Evolutionary conservation across 495 filamentous ascomycete species (phyloP).

Genomic region (Penicillium simplicissimum): DNA sequence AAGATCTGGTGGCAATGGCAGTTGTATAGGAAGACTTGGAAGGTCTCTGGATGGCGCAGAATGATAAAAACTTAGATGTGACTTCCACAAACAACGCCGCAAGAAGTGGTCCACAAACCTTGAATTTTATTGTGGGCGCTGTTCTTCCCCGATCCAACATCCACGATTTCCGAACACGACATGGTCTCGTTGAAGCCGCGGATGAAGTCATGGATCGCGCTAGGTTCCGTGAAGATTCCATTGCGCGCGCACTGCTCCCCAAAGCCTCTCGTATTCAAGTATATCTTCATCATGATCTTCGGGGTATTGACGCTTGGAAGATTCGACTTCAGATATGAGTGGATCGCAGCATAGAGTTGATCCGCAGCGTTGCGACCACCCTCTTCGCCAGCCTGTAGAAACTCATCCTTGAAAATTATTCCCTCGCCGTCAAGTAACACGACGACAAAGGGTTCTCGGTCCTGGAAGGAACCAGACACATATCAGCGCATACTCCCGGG

Average conservation of each 20-base stretch:
- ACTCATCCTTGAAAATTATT: constrained; percentile 70
- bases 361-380: constrained; percentile 73
- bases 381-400: constrained; percentile 61
- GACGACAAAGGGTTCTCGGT: constrained; percentile 72
- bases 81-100: not conserved
- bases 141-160: constrained; percentile 70
- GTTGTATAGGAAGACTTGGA: constrained; percentile 64
- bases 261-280: constrained; percentile 67
- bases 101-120: constrained; percentile 50
- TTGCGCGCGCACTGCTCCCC: constrained; percentile 57
- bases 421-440: constrained; percentile 78
- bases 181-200: constrained; percentile 75
- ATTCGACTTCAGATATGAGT: constrained; percentile 46
- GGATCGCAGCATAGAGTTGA: constrained; percentile 57
- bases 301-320: constrained; percentile 50
- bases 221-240: constrained; percentile 55
- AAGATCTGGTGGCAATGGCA: constrained; percentile 80
- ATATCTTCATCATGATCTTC: constrained; percentile 67
- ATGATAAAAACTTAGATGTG: constrained; percentile 13
- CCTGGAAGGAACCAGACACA: constrained; percentile 46
- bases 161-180: constrained; percentile 71
- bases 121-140: constrained; percentile 72
- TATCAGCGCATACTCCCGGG: constrained; percentile 22
- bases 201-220: constrained; percentile 64
- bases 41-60: constrained; percentile 57